Conservation (phyloP, 1,284 basidiomycete genomes). For the Fomitopsis schrenkii region DNA sequence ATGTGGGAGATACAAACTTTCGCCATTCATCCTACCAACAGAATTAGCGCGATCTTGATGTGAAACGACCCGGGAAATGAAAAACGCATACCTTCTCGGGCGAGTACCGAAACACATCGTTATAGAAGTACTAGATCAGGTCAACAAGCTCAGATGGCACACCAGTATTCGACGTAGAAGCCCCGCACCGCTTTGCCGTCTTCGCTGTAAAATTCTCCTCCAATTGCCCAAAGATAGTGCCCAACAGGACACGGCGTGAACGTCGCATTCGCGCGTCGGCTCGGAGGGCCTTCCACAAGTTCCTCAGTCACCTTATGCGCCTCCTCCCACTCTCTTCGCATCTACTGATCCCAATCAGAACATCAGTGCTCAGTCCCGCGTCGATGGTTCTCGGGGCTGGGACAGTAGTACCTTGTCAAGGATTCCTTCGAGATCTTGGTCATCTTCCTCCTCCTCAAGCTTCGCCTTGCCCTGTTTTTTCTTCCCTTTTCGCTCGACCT, state of each 20-base stretch:
- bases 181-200: slow-evolving; percentile 72
- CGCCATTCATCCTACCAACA: slow-evolving; percentile 76
- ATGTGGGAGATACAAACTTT: slow-evolving; percentile 76
- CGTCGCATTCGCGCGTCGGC: slow-evolving; percentile 77
- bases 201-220: slow-evolving; percentile 82
- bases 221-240: slow-evolving; percentile 78
- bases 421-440: slow-evolving; percentile 78
- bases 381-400: no score
- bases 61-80: neutral
- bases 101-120: slow-evolving; percentile 77
- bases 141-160: neutral
- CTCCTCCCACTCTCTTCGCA: slow-evolving; percentile 70
- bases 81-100: slow-evolving; percentile 61
- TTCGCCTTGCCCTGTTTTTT: slow-evolving; percentile 53
- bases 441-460: slow-evolving; percentile 49
- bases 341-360: slow-evolving; percentile 42
- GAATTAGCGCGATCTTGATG: neutral
- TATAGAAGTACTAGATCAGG: slow-evolving; percentile 62
- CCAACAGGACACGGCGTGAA: slow-evolving; percentile 75
- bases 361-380: neutral
- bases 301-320: slow-evolving; percentile 76
- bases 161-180: neutral
- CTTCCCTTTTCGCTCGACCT: slow-evolving; percentile 67
- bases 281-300: slow-evolving; percentile 74
- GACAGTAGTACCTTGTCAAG: slow-evolving; percentile 56